Evolutionary conservation across 2,329 filamentous ascomycete species (phyloP), one percentile per base, ranked within the genome.

Genomic region (Teratosphaeriaceae sp.): DNA sequence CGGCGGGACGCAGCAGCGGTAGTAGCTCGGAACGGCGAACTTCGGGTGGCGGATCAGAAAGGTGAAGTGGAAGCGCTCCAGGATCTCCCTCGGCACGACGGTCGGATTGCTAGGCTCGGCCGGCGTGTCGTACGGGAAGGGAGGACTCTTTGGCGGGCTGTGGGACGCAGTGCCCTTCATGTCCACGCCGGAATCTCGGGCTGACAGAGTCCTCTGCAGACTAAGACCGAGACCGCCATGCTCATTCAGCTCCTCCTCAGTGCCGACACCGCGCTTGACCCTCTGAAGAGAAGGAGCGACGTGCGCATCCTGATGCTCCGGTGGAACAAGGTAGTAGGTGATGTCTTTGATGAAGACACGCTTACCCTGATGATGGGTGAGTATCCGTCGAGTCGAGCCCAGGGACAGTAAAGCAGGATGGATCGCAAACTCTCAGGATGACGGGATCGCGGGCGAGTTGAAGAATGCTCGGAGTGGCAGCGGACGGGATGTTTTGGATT

Each of bases 281-380:
- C 67, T 65, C 39, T 67, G 60, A 39, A 96, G 74, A n/a, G 88
- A 95, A 2, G 85, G 85, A 8, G 87, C 88, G 47, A 92, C 79
- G 38, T 72, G 73, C 39, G 86, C 78, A 12, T 77, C 72, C 57
- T 84, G 76, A 36, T 75, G 73, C 50, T 84, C 71, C 3, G 87
- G 86, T 4, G 88, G 85, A 51, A 94, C 74, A 52, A 96, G 74
- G 65, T 97, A 97, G 67, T 96, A 84, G 43, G 85, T 83, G 71
- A 97, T 98, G 65, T 97, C 92, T 67, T 98, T 98, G 76, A 98
- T 92, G 71, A 97, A 96, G 57, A 94, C 72, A 55, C 90, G 85
- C 72, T 94, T 95, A 58, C 82, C 85, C 85, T 94, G 55, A 49
- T 31, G 9, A 43, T 18, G 21, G n/a, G 41, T 53, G 47, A 49